These are phyloP conservation scores for Dothistroma pini DNA, from an alignment of 2,329 filamentous ascomycete genomes.

Conservation along the genomic window DNA sequence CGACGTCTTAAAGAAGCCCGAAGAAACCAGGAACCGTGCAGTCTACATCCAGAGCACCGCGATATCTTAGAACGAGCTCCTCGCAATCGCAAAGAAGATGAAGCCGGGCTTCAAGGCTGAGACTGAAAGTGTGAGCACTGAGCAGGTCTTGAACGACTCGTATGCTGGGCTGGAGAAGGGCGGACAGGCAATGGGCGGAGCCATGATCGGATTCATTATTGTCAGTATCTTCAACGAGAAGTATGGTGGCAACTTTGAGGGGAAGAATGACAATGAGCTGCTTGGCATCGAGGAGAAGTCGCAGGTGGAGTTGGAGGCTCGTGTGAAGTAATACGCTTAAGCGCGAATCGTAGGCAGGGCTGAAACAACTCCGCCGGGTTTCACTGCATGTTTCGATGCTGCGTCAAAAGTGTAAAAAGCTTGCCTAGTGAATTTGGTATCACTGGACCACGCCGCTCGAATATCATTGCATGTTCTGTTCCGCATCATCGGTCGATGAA, in stretches of 20 bases:
- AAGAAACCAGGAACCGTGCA: conserved; percentile 36
- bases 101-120: conserved; percentile 32
- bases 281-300: conserved; percentile 34
- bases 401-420: too few species aligned
- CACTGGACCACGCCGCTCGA: too few species aligned
- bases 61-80: conserved; percentile 38
- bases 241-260: conserved; percentile 35
- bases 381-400: too few species aligned
- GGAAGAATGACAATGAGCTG: conserved; percentile 37
- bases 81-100: conserved; percentile 35
- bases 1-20: conserved; percentile 33
- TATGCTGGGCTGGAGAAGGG: conserved; percentile 32
- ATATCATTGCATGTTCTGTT: too few species aligned
- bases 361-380: background rate
- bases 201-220: conserved; percentile 33
- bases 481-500: too few species aligned
- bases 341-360: background rate
- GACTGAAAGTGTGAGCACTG: conserved; percentile 23
- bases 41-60: conserved; percentile 37
- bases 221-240: conserved; percentile 27
- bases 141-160: conserved; percentile 31
- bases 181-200: conserved; percentile 14
- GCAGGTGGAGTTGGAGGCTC: conserved; percentile 28
- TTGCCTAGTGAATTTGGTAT: too few species aligned
- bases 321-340: conserved; percentile 25